Evolutionary conservation across 805 yeast genomes (phyloP), one percentile per base, ranked within the genome.

Genomic region (Myxozyma nipponensis): DNA sequence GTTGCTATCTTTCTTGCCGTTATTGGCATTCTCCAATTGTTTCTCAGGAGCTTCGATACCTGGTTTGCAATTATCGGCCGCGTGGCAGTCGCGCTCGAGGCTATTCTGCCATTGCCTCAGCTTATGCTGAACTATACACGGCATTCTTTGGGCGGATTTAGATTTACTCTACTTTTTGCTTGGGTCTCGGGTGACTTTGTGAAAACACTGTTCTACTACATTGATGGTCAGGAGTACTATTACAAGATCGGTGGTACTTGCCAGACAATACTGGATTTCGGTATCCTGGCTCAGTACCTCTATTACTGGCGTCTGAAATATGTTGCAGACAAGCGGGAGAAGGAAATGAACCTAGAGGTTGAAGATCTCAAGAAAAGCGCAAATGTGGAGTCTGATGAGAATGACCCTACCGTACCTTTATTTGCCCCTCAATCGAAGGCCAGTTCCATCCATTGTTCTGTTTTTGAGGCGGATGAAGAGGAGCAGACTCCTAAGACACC

Each of bases 131-230:
- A 18, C 70, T 86, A 54, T 91, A 93, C 15, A 88, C 86, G 69
- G 81, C 79, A 80, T 59, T 78, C 87, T 0, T 80, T 85, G 5
- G 83, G 83, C 57, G 91, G 93, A 52, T 89, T 89, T 70, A 83
- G 88, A 61, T 72, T 82, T 44, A 78, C 91, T 24, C 70, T 89
- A 30, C 65, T 89, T 34, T 68, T 88, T 18, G 83, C 90, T 62
- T 89, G 97, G 97, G 71, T 89, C 3, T 83, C 91, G 52, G 96
- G 96, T 50, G 97, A 89, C 68, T 71, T 83, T 37, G 77, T 87
- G 35, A 90, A 90, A 65, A 77, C 87, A 22, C 72, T 82, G 46
- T 86, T 86, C 62, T 70, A 86, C 46, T 60, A 85, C n/a, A 85
- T 75, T 66, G 95, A 95, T 15, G 84, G 93, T 1, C 77, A 76